These are phyloP conservation scores for Globisporangium nodosum DNA, from an alignment of 352 stramenopile species.

Conservation along the genomic window DNA sequence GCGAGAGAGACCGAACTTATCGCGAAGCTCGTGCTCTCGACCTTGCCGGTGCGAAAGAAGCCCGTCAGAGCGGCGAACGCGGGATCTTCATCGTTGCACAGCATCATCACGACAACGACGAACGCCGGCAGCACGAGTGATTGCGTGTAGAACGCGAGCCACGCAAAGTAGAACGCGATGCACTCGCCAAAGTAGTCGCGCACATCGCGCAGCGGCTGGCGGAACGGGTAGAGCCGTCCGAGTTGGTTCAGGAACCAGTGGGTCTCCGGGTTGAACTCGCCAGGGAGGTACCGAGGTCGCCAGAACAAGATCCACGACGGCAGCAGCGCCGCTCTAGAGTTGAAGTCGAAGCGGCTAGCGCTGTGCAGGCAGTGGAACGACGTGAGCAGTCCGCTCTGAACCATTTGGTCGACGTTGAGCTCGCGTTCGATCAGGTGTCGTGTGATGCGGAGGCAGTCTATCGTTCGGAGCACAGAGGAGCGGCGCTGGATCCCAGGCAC, in stretches of 20 bases:
- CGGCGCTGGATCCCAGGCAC: constrained; percentile 27
- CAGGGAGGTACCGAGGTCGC: constrained; percentile 27
- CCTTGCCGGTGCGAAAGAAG: constrained; percentile 21
- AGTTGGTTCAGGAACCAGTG: constrained; percentile 39
- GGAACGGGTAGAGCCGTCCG: constrained; percentile 36
- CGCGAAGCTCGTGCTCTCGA: neutral
- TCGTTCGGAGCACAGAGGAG: constrained; percentile 49
- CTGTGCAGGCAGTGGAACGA: constrained; percentile 47
- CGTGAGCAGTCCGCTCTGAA: constrained; percentile 20
- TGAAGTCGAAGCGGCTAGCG: constrained; percentile 46
- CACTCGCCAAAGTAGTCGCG: constrained; percentile 86
- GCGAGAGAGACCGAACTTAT: constrained; percentile 3
- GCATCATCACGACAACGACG: constrained; percentile 23
- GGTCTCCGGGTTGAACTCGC: constrained; percentile 29
- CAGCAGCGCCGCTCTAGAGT: constrained; percentile 23
- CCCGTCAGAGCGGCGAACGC: constrained; percentile 12
- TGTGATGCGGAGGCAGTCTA: constrained; percentile 52
- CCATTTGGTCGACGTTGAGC: constrained; percentile 31
- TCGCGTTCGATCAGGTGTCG: constrained; percentile 38
- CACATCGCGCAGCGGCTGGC: constrained; percentile 70
- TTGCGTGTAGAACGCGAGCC: constrained; percentile 74
- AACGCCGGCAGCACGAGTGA: constrained; percentile 53
- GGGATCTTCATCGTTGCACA: constrained; percentile 10
- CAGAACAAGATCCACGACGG: constrained; percentile 58
- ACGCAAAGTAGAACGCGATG: constrained; percentile 90